Conservation (phyloP, 177 flowering plant species). For the Telopea speciosissima region DNA sequence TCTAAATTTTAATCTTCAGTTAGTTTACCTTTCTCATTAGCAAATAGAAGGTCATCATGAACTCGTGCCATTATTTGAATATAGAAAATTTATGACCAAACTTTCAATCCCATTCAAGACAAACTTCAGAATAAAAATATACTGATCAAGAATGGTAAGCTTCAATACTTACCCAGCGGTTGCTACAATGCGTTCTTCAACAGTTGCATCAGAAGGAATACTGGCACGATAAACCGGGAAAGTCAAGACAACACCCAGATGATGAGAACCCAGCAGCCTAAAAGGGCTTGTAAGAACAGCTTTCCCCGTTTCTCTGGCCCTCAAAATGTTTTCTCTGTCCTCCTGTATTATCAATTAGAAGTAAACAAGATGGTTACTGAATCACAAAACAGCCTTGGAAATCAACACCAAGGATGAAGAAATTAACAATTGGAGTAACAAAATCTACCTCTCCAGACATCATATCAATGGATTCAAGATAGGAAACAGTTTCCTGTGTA, state of each 20-base stretch:
- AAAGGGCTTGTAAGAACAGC: constrained; percentile 93
- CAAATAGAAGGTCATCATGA: no score
- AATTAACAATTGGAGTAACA: background rate
- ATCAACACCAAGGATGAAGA: constrained; percentile 5
- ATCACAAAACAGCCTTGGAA: background rate
- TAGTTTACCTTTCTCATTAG: no score
- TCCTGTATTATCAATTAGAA: constrained; percentile 41
- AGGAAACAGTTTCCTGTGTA: constrained; percentile 78
- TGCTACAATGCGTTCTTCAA: constrained; percentile 57
- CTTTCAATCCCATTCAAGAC: no score
- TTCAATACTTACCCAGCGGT: constrained; percentile 67
- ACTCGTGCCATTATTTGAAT: no score
- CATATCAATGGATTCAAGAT: constrained; percentile 81
- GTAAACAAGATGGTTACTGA: background rate
- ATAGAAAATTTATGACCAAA: no score
- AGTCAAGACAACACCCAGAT: constrained; percentile 94
- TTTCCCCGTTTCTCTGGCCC: constrained; percentile 88
- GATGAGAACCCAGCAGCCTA: constrained; percentile 71
- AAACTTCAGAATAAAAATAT: no score
- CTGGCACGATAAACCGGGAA: constrained; percentile 75
- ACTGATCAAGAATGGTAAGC: background rate
- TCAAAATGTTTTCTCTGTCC: constrained; percentile 79
- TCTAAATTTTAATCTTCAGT: no score
- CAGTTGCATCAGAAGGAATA: constrained; percentile 57
- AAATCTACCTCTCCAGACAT: constrained; percentile 87